Percentiles rank a stretch among this genome's conserved stretches.
These are phyloP conservation scores for Krasilnikovozyma curviuscula DNA, from an alignment of 768 basidiomycete genomes.

Conservation along the genomic window DNA sequence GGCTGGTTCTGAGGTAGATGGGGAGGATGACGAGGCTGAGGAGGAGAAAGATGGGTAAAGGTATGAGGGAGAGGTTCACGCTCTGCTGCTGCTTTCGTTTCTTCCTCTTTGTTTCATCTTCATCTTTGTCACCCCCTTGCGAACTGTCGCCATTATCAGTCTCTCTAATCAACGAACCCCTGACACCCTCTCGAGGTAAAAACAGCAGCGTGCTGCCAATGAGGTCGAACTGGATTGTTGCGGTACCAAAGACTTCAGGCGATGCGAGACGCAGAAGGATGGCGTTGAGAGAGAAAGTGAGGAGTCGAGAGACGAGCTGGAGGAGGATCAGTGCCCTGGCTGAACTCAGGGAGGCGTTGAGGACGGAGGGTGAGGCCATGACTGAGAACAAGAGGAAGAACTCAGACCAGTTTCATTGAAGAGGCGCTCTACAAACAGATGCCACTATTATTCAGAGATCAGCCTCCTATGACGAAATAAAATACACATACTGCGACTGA, in stretches of 20 bases:
- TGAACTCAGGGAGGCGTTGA: conserved; percentile 33
- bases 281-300: conserved; percentile 83
- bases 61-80: conserved; percentile 40
- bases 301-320: conserved; percentile 60
- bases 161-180: conserved; percentile 50
- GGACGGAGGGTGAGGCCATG: conserved; percentile 14
- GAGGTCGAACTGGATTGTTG: conserved; percentile 85
- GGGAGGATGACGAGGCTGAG: conserved; percentile 37
- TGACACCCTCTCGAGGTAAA: conserved; percentile 76
- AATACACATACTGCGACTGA: too few species aligned
- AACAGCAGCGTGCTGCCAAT: conserved; percentile 77
- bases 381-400: too few species aligned
- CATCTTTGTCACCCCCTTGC: conserved; percentile 3
- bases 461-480: too few species aligned
- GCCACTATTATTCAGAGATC: too few species aligned
- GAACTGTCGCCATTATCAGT: background rate
- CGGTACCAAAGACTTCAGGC: conserved; percentile 68
- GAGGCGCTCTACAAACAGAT: too few species aligned
- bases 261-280: conserved; percentile 62
- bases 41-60: conserved; percentile 48
- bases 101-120: conserved; percentile 6
- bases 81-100: conserved; percentile 1
- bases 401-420: too few species aligned
- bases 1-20: conserved; percentile 40
- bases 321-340: conserved; percentile 57